Evolutionary conservation across 1,139 yeast genomes (phyloP).

Genomic region (Taphrina flavorubra): DNA sequence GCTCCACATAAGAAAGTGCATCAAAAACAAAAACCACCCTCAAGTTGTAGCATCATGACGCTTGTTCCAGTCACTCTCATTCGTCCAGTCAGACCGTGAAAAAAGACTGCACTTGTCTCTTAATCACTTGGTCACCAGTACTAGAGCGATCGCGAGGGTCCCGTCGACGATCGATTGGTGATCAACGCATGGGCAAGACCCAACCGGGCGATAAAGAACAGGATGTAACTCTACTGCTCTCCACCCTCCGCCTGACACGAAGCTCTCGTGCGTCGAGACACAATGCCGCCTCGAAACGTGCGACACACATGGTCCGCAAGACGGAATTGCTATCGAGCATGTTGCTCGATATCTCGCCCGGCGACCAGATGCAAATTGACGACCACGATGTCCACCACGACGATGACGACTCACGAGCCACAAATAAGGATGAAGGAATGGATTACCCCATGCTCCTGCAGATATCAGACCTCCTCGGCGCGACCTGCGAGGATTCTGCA

Average conservation of each 20-base stretch:
- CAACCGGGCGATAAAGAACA: background rate
- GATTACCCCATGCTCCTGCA: slow-evolving; percentile 21
- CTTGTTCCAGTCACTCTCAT: too few relatives aligned
- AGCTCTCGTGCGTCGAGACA: background rate
- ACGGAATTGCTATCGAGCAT: background rate
- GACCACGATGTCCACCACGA: too few relatives aligned
- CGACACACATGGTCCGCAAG: background rate
- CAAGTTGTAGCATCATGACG: too few relatives aligned
- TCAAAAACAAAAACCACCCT: too few relatives aligned
- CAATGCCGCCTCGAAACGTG: background rate
- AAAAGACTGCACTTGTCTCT: too few relatives aligned
- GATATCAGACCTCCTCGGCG: slow-evolving; percentile 2
- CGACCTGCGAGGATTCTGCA: background rate
- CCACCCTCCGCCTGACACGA: slow-evolving; percentile 11
- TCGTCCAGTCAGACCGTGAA: too few relatives aligned
- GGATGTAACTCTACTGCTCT: slow-evolving; percentile 15
- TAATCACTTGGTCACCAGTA: too few relatives aligned
- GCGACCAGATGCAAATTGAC: slow-evolving; percentile 24
- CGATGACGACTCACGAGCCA: background rate
- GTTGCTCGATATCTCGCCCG: slow-evolving; percentile 21
- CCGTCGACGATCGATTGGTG: too few relatives aligned
- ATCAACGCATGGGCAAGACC: slow-evolving; percentile 20
- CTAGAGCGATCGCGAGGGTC: too few relatives aligned
- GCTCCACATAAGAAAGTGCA: slow-evolving; percentile 6
- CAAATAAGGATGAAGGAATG: background rate